phyloP scores from a whole-genome alignment of 495 filamentous ascomycete species.

The Aspergillus baeticus region DNA sequence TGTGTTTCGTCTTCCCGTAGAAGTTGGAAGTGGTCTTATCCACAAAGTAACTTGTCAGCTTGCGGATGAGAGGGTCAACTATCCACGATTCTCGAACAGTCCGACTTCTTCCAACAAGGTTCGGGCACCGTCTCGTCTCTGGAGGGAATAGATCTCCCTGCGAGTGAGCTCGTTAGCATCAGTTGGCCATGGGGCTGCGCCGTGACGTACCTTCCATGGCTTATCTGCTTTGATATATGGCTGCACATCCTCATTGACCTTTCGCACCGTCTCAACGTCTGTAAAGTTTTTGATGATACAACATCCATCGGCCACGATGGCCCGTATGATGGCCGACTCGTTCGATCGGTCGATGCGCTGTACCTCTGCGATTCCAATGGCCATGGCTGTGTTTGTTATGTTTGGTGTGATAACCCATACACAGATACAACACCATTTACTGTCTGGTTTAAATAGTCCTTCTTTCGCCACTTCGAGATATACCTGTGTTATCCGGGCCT shows the following conservation, averaged over 20 bases:
- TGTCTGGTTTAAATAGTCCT: slow-evolving; percentile 1
- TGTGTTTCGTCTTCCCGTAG: slow-evolving; percentile 19
- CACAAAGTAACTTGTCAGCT: slow-evolving; percentile 15
- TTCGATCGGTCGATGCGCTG: slow-evolving; percentile 14
- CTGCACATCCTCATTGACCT: slow-evolving; percentile 12
- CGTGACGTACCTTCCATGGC: slow-evolving; percentile 17
- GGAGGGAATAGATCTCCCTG: slow-evolving; percentile 24
- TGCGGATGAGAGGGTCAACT: slow-evolving; percentile 18
- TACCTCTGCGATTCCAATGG: slow-evolving; percentile 5
- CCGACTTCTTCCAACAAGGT: slow-evolving; percentile 19
- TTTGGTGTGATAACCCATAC: not conserved
- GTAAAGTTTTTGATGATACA: slow-evolving; percentile 23
- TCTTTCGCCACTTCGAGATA: not conserved
- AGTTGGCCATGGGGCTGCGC: not conserved
- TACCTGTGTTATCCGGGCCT: not conserved
- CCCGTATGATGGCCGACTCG: slow-evolving; percentile 6
- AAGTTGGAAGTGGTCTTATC: slow-evolving; percentile 24
- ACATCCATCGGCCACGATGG: slow-evolving; percentile 17
- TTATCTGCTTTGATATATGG: slow-evolving; percentile 19
- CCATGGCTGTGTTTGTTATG: slow-evolving; percentile 5
- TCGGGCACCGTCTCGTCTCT: slow-evolving; percentile 20
- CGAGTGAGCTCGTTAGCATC: not conserved
- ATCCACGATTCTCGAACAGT: slow-evolving; percentile 21
- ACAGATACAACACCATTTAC: not conserved
- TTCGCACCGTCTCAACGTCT: slow-evolving; percentile 5